These are phyloP conservation scores for Daldinia grandis DNA, from an alignment of 495 filamentous ascomycete genomes.

Conservation along the genomic window DNA sequence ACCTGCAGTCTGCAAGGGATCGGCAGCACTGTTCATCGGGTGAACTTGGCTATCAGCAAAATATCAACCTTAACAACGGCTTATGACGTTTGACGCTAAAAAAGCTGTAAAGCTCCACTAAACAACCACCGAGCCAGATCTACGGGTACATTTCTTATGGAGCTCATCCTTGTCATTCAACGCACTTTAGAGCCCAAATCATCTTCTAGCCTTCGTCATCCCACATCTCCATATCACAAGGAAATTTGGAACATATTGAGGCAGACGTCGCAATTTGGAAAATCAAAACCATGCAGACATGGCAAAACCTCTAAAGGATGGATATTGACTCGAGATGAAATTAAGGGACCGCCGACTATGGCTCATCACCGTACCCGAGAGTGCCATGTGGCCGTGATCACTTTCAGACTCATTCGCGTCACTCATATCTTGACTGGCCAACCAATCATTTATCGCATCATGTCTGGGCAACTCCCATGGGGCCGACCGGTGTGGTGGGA, in stretches of 20 bases:
- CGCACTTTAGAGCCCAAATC: neutral
- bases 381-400: conserved; percentile 34
- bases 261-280: conserved; percentile 13
- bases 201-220: conserved; percentile 11
- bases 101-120: conserved; percentile 10
- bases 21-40: neutral
- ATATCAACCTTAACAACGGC: neutral
- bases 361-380: conserved; percentile 22
- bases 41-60: conserved; percentile 1
- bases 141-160: conserved; percentile 18
- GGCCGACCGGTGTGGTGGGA: conserved; percentile 18
- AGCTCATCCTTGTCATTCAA: neutral
- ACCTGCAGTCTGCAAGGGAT: conserved; percentile 5
- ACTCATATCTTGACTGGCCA: conserved; percentile 16
- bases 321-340: conserved; percentile 12
- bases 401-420: conserved; percentile 24
- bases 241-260: conserved; percentile 4
- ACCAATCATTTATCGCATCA: conserved; percentile 33
- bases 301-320: neutral
- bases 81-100: neutral
- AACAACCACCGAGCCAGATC: conserved; percentile 23
- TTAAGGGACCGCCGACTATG: conserved; percentile 9
- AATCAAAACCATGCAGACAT: neutral
- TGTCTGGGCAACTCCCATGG: conserved; percentile 28
- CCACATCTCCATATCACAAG: conserved; percentile 1